Percentiles rank a stretch among this genome's conserved stretches.
These are phyloP conservation scores for Anisogramma anomala DNA, from an alignment of 2,329 filamentous ascomycete genomes.

Conservation along the genomic window DNA sequence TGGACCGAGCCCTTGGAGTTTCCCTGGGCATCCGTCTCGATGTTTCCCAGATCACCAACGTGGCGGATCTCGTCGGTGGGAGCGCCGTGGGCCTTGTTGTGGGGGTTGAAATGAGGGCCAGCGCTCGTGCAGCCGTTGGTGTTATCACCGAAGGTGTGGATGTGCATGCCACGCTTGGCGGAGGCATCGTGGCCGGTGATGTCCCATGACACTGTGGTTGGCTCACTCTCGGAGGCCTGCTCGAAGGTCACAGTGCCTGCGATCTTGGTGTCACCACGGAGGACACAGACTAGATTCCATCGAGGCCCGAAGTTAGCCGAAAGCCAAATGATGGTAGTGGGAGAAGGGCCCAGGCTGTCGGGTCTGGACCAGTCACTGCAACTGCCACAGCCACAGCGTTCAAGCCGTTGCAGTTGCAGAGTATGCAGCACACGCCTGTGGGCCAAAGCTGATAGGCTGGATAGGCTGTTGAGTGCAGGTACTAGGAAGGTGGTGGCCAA, in stretches of 20 bases:
- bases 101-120: conserved; percentile 98
- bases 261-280: conserved; percentile 97
- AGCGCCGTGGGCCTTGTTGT: conserved; percentile 82
- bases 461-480: not conserved
- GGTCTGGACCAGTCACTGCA: not conserved
- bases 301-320: conserved; percentile 6
- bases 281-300: conserved; percentile 62
- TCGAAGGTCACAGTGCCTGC: conserved; percentile 89
- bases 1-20: conserved; percentile 70
- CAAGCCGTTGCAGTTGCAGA: too few species aligned
- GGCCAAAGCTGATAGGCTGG: not conserved
- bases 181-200: conserved; percentile 88
- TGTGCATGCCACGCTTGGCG: conserved; percentile 94
- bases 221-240: conserved; percentile 69
- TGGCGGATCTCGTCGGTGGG: conserved; percentile 75
- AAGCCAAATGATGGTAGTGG: not conserved
- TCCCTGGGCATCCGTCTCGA: conserved; percentile 88
- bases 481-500: conserved; percentile 16
- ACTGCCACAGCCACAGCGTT: too few species aligned
- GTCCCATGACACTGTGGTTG: conserved; percentile 84
- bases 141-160: conserved; percentile 99
- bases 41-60: conserved; percentile 95
- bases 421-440: not conserved
- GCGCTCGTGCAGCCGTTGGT: conserved; percentile 99
- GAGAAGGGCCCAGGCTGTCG: not conserved